Base-by-base conservation (phyloP, 2,329 filamentous ascomycete species). In the Claviceps spartinae region DNA sequence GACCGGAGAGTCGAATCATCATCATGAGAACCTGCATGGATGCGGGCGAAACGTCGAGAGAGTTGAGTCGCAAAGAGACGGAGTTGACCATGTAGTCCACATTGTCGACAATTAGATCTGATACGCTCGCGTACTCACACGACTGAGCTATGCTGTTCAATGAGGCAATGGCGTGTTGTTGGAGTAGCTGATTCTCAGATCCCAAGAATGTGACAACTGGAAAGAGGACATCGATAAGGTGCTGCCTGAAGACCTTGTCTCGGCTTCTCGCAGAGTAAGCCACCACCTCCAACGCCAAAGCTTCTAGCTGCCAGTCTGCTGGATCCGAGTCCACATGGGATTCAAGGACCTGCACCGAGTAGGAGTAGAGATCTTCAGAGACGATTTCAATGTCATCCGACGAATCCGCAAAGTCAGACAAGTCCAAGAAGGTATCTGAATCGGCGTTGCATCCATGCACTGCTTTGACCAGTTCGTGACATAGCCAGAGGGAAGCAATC, bases 31-130 rank as follows among this genome's bases (percentile, higher is more conserved):
- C 93, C 58, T 91, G 86, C 2, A 90, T 89, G 3, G 88, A 89
- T 56, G 95, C 86, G 1, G 91, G 90, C 0, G 89, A 91, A 50
- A 97, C 84, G 57, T 96, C 89, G 57, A 96, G 88, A 0, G 87
- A 88, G 60, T 95, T 96, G 7, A 98, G 77, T 55, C 89, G 86
- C 54, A 97, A 69, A 0, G 87, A 88, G 16, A 98, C 81, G 0
- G 93, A 88, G 62, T 97, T 97, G 55, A 97, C 84, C 68, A 98
- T 86, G 65, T 98, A 98, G 66, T 98, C 93, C 16, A 88, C 90
- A 55, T 98, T 98, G 50, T 86, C 82, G 30, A 97, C 79, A 41
- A 98, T 83, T 57, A 98, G 72, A 16, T 86, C 81, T 26, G 85
- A 84, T 4, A 91, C 85, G 59, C 76, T 82, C 0, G 63, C 55